These are phyloP conservation scores for Tuber microsphaerosporum DNA, from an alignment of 495 filamentous ascomycete genomes.

Conservation along the genomic window DNA sequence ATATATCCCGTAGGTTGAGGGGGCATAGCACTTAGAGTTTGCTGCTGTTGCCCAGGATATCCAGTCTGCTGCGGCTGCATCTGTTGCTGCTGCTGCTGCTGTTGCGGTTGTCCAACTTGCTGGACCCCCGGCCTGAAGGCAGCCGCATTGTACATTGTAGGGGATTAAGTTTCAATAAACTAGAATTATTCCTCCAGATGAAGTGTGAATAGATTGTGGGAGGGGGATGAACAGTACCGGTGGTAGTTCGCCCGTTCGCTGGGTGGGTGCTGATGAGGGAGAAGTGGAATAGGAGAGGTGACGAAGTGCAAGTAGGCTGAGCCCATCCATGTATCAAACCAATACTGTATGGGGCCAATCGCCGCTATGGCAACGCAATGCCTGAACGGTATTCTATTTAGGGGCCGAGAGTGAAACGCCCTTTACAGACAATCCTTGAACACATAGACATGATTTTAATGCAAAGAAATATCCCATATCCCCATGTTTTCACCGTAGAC, in stretches of 20 bases:
- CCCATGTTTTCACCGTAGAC: background rate
- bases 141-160: conserved; percentile 28
- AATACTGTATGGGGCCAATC: conserved; percentile 23
- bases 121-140: conserved; percentile 13
- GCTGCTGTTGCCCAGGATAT: conserved; percentile 53
- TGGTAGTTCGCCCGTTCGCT: background rate
- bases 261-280: conserved; percentile 17
- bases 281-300: conserved; percentile 31
- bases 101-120: conserved; percentile 25
- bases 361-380: conserved; percentile 28
- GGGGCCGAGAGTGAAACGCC: background rate
- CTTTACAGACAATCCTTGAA: background rate
- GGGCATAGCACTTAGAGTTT: conserved; percentile 43
- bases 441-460: background rate
- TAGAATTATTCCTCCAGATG: conserved; percentile 1
- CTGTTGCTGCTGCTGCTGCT: conserved; percentile 38
- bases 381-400: conserved; percentile 5
- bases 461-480: background rate
- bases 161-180: background rate
- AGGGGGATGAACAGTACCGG: conserved; percentile 4
- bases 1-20: conserved; percentile 48
- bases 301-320: conserved; percentile 18
- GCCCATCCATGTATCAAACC: background rate
- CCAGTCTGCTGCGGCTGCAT: conserved; percentile 58
- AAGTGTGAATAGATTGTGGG: conserved; percentile 2